These are phyloP conservation scores for Candida ortonii DNA, from an alignment of 805 yeast genomes.

Conservation along the genomic window DNA sequence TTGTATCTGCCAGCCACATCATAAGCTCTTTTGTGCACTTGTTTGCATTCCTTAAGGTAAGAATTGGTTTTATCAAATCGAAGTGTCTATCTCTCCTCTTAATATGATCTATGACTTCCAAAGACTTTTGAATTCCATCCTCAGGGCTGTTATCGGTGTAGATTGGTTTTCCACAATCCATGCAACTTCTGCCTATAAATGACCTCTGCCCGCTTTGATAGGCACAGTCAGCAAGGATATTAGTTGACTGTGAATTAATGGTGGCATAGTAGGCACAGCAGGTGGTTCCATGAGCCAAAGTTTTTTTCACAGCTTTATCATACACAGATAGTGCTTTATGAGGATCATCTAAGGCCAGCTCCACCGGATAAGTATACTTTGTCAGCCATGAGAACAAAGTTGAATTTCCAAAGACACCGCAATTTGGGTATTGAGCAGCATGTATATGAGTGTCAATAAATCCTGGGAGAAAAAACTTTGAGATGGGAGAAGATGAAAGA, in stretches of 20 bases:
- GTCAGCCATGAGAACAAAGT: conserved; percentile 75
- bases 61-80: conserved; percentile 59
- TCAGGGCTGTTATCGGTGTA: conserved; percentile 11
- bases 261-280: conserved; percentile 73
- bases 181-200: conserved; percentile 84
- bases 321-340: conserved; percentile 57
- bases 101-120: conserved; percentile 53
- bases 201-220: conserved; percentile 72
- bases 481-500: conserved; percentile 30
- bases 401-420: conserved; percentile 73
- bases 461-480: conserved; percentile 68
- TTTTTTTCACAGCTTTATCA: conserved; percentile 57
- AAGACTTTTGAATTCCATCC: conserved; percentile 40
- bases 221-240: conserved; percentile 67
- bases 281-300: conserved; percentile 77
- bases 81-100: conserved; percentile 45
- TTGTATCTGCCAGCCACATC: conserved; percentile 45
- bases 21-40: conserved; percentile 66
- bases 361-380: conserved; percentile 84
- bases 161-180: conserved; percentile 53
- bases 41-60: conserved; percentile 92
- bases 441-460: conserved; percentile 75
- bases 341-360: conserved; percentile 54
- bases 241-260: conserved; percentile 57
- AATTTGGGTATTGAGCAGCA: conserved; percentile 74